Evolutionary conservation across 768 basidiomycete species (phyloP).

Genomic region (Collybia nuda): DNA sequence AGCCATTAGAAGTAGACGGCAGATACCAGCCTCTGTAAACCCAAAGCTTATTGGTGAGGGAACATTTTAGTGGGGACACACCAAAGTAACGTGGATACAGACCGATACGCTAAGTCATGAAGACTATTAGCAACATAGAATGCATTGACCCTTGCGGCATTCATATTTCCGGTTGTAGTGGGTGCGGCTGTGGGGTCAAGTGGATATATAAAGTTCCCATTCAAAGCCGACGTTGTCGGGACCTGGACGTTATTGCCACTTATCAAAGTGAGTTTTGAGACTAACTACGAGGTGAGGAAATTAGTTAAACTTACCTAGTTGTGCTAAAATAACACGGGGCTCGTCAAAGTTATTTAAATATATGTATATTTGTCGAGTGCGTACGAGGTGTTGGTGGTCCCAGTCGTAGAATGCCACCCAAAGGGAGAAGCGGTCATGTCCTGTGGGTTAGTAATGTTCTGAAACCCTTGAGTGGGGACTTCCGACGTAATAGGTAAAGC

Average conservation of each 20-base stretch:
- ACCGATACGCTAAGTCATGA: conserved; percentile 48
- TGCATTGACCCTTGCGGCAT: conserved; percentile 50
- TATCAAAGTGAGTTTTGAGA: too few species aligned
- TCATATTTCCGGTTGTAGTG: conserved; percentile 38
- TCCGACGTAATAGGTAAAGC: conserved; percentile 48
- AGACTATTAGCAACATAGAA: conserved; percentile 64
- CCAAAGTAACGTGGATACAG: conserved; percentile 29
- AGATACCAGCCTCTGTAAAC: conserved; percentile 56
- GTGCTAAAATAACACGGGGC: too few species aligned
- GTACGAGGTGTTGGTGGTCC: conserved; percentile 23
- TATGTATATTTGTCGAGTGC: neutral
- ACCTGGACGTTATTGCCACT: too few species aligned
- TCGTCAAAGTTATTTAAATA: too few species aligned
- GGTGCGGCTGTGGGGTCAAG: conserved; percentile 32
- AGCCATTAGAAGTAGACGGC: too few species aligned
- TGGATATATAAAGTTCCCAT: conserved; percentile 38
- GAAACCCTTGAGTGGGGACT: conserved; percentile 43
- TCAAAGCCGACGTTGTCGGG: too few species aligned
- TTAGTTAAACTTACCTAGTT: too few species aligned
- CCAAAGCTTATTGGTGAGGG: conserved; percentile 32
- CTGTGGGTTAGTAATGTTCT: conserved; percentile 44
- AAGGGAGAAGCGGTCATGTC: conserved; percentile 45
- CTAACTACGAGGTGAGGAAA: too few species aligned
- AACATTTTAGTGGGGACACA: neutral
- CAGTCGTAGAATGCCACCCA: conserved; percentile 36